Evolutionary conservation across 1,139 yeast genomes (phyloP).

Genomic region (Nakaseomyces uthaithaninus): DNA sequence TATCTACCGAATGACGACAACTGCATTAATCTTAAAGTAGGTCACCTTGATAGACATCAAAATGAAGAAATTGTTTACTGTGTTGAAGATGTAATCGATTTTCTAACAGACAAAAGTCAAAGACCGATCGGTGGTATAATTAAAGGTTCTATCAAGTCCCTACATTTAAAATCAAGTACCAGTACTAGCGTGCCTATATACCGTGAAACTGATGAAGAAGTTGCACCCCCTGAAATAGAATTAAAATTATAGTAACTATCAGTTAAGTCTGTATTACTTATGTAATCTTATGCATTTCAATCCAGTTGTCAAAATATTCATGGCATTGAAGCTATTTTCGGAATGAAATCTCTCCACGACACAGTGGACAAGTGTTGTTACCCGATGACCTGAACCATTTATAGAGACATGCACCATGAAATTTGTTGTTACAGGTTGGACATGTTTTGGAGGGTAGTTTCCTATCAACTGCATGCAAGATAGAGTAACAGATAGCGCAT

Average conservation of each 20-base stretch:
- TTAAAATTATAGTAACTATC: background rate
- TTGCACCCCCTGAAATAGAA: background rate
- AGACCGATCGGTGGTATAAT: slow-evolving; percentile 56
- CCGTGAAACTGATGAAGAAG: slow-evolving; percentile 6
- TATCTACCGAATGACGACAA: slow-evolving; percentile 53
- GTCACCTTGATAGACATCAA: slow-evolving; percentile 40
- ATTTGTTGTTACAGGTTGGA: slow-evolving; percentile 83
- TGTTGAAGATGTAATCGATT: slow-evolving; percentile 47
- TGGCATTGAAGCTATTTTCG: slow-evolving; percentile 20
- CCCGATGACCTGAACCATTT: slow-evolving; percentile 97
- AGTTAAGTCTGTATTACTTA: background rate
- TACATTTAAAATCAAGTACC: slow-evolving; percentile 54
- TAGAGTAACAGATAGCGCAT: slow-evolving; percentile 92
- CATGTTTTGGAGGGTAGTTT: slow-evolving; percentile 86
- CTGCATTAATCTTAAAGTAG: slow-evolving; percentile 39
- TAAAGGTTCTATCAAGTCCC: slow-evolving; percentile 37
- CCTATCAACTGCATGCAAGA: slow-evolving; percentile 76
- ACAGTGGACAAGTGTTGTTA: slow-evolving; percentile 85
- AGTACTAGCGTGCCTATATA: slow-evolving; percentile 50
- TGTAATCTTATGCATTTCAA: slow-evolving; percentile 2
- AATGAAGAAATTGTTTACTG: slow-evolving; percentile 42
- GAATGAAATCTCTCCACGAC: slow-evolving; percentile 70
- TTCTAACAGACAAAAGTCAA: slow-evolving; percentile 41
- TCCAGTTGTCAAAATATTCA: too few species aligned
- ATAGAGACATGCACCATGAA: slow-evolving; percentile 94